A percentile compares a stretch with the other conserved stretches of the same genome.
These are phyloP conservation scores for Dissophora ornata DNA, from an alignment of 192 early-diverging fungal species.

Conservation along the genomic window DNA sequence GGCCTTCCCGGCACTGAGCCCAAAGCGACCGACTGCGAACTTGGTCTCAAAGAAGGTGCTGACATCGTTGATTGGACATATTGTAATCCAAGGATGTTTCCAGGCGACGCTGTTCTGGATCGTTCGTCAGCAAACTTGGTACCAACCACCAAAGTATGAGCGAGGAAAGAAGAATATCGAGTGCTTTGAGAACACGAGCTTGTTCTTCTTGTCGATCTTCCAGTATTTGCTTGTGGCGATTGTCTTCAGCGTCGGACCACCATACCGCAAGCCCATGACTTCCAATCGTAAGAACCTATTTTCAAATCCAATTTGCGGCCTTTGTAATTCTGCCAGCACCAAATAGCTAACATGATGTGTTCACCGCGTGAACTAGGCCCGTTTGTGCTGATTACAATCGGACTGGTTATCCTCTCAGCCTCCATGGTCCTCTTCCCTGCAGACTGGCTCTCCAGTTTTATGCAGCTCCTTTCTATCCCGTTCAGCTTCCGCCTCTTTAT, in stretches of 20 bases:
- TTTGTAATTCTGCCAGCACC: too few species aligned
- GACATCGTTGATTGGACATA: constrained; percentile 91
- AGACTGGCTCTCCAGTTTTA: constrained; percentile 56
- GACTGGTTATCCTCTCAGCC: constrained; percentile 62
- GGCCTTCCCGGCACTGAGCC: constrained; percentile 77
- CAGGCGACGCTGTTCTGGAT: constrained; percentile 81
- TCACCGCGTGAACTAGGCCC: constrained; percentile 54
- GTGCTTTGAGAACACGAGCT: constrained; percentile 89
- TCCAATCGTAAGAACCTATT: constrained; percentile 77
- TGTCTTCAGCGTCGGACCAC: constrained; percentile 95
- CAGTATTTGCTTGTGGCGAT: constrained; percentile 93
- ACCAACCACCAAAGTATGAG: constrained; percentile 68
- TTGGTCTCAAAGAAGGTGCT: constrained; percentile 92
- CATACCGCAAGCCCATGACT: constrained; percentile 89
- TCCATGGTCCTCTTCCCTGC: constrained; percentile 66
- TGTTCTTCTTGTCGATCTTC: constrained; percentile 91
- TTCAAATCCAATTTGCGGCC: too few species aligned
- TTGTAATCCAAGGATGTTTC: constrained; percentile 82
- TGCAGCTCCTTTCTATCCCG: constrained; percentile 77
- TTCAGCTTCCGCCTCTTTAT: constrained; percentile 68
- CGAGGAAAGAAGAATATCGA: constrained; percentile 74
- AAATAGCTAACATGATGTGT: not conserved
- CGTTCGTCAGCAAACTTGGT: constrained; percentile 79
- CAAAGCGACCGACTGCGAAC: constrained; percentile 89
- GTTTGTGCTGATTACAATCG: constrained; percentile 70